Evolutionary conservation across 768 basidiomycete species (phyloP).

Genomic region (Lentinula boryana): DNA sequence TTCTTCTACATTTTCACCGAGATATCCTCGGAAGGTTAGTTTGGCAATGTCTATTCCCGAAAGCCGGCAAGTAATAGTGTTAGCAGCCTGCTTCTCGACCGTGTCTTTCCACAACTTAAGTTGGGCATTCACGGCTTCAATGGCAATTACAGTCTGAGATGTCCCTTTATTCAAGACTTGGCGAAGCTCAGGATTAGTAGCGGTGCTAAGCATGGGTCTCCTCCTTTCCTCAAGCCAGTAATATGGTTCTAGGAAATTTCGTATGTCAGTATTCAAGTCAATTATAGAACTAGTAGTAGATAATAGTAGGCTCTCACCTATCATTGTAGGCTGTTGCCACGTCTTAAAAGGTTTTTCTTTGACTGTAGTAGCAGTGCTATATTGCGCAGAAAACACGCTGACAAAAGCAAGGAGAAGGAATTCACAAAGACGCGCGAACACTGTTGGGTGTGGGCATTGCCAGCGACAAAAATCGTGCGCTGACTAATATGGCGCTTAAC

Average conservation of each 20-base stretch:
- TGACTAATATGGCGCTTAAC: no score
- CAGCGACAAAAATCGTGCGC: no score
- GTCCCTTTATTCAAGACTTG: background rate
- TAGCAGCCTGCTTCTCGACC: background rate
- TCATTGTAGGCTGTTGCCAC: no score
- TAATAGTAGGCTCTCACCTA: no score
- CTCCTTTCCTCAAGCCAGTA: slow-evolving; percentile 2
- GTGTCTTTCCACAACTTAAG: background rate
- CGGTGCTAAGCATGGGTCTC: slow-evolving; percentile 4
- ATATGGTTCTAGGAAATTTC: background rate
- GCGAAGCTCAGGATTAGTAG: background rate
- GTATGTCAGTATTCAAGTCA: background rate
- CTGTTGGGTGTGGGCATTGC: no score
- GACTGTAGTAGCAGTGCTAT: no score
- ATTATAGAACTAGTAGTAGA: background rate
- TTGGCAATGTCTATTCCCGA: background rate
- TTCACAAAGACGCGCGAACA: no score
- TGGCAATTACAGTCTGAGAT: background rate
- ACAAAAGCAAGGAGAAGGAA: no score
- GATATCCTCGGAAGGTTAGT: background rate
- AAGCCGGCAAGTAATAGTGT: background rate
- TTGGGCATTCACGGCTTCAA: background rate
- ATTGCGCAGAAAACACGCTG: no score
- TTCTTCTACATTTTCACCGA: background rate
- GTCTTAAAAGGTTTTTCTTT: no score